A percentile compares a stretch with the other conserved stretches of the same genome.
Evolutionary conservation across 257 asterid species (phyloP).

Genomic region (Jasminum sambac): DNA sequence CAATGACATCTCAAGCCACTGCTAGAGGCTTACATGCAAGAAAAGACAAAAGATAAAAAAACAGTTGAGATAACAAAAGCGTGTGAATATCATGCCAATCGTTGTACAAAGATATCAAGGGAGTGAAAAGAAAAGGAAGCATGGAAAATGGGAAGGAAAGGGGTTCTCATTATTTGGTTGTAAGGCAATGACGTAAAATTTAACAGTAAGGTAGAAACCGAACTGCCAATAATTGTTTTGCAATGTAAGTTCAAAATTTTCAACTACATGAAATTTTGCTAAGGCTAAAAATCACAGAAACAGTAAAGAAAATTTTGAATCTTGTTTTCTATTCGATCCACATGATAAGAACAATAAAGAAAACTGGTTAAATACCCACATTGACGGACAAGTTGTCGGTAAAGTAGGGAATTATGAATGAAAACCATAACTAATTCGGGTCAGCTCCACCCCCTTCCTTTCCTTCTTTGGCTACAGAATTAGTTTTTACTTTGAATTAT

Average conservation of each 20-base stretch:
- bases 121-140: not conserved
- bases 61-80: not conserved
- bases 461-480: too few species aligned
- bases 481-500: too few species aligned
- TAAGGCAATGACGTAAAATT: not conserved
- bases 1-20: constrained; percentile 4
- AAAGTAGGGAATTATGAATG: not conserved
- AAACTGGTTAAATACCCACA: not conserved
- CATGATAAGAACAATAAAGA: not conserved
- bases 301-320: too few species aligned
- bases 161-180: not conserved
- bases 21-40: not conserved
- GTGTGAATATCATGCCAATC: not conserved
- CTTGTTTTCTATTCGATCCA: not conserved
- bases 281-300: not conserved
- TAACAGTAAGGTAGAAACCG: not conserved
- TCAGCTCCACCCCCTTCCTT: too few species aligned
- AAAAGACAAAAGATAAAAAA: not conserved
- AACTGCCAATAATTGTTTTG: not conserved
- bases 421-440: not conserved
- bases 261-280: not conserved
- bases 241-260: not conserved
- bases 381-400: not conserved
- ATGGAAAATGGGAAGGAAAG: not conserved
- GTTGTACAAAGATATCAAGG: not conserved